Evolutionary conservation across 768 basidiomycete species (phyloP).

Genomic region (Xanthoconium stramineum): DNA sequence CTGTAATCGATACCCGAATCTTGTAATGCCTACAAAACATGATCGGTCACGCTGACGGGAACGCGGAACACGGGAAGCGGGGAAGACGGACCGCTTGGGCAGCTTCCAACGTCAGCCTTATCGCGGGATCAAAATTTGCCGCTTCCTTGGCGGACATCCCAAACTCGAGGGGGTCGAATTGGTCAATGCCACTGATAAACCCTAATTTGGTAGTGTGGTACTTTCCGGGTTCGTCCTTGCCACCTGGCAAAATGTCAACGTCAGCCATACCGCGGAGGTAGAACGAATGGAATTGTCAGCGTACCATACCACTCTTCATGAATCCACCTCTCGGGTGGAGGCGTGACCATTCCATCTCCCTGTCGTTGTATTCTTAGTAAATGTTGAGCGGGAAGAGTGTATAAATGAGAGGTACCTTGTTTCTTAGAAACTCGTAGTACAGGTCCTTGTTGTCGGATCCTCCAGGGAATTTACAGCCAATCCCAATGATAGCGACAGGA

Average conservation of each 20-base stretch:
- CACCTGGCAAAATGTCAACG: conserved; percentile 11
- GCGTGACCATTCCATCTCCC: conserved; percentile 31
- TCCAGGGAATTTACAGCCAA: conserved; percentile 33
- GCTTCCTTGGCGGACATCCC: conserved; percentile 34
- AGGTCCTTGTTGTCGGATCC: conserved; percentile 31
- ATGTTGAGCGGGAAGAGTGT: background rate
- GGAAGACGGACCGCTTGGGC: conserved; percentile 26
- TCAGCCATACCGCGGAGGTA: background rate
- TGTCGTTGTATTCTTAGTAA: background rate
- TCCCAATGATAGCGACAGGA: conserved; percentile 30
- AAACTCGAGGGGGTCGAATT: conserved; percentile 34
- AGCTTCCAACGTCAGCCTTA: conserved; percentile 30
- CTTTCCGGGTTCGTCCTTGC: conserved; percentile 31
- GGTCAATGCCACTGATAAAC: conserved; percentile 31
- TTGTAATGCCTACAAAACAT: conserved; percentile 30
- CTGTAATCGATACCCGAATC: conserved; percentile 49
- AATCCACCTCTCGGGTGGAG: conserved; percentile 28
- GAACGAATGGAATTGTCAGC: background rate
- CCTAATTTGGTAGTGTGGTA: conserved; percentile 28
- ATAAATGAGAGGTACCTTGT: conserved; percentile 16
- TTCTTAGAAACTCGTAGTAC: conserved; percentile 30
- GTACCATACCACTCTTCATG: conserved; percentile 32
- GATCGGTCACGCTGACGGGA: background rate
- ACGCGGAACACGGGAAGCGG: background rate
- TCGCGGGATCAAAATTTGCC: conserved; percentile 29